Evolutionary conservation across 2,329 filamentous ascomycete genomes (phyloP), one percentile per base, ranked within the genome.

Genomic region (Fusarium sp.): DNA sequence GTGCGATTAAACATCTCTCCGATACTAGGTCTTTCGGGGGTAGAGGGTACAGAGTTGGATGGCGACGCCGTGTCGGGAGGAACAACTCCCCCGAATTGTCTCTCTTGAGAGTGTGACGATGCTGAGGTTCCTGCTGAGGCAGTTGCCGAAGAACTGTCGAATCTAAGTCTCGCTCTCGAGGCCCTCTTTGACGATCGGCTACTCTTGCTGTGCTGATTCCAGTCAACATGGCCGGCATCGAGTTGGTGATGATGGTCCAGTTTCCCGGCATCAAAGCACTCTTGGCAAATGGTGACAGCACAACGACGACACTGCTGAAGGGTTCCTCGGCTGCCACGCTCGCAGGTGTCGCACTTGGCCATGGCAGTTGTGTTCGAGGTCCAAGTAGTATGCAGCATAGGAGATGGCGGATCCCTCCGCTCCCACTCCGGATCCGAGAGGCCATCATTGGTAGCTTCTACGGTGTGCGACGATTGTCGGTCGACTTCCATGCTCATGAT

Each of bases 301-400:
- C 61, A 64, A 10, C 34, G n/a, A 18, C 6, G 4, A 41, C 61
- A 64, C 25, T 34, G 45, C 32, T 64, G 61, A 9, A 64, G 61
- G 4, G 61, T 64, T 25, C 43, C 43, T 23, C 18, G 16, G 25
- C 25, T 39, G 7, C 48, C 14, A 10, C 6, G 11, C 20, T 64
- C 25, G 18, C 61, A 64, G 25, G 16, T 25, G 61, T 64, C 61
- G 9, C 61, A 64, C 35, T 32, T 56, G 13, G 61, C 50, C 45
- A 41, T 56, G 25, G n/a, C 35, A 7, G 23, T 25, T 14, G n/a
- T 64, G 30, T 18, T 41, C 25, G 48, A 9, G n/a, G 14, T 27
- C 61, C 61, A 64, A 25, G 14, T 18, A 25, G 34, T 6, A 30
- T 63, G 58, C 18, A 34, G 58, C 16, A 20, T 13, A 32, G 11